Base-by-base conservation (phyloP, 2,329 filamentous ascomycete genomes). In the Ceratocystis destructans region DNA sequence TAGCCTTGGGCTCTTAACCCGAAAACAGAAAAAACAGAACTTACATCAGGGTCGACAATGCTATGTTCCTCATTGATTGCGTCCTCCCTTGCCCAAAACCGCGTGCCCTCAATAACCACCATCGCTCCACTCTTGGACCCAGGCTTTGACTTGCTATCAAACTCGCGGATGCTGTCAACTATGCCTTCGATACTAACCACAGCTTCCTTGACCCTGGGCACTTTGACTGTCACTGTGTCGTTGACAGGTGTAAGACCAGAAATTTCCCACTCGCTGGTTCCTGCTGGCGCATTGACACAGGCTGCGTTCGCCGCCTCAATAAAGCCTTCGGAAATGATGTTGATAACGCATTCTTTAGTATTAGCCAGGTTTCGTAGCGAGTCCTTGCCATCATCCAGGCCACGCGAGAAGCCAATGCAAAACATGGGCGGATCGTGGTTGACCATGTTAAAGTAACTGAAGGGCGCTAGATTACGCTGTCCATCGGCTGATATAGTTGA, bases 51-150 rank as follows among this genome's bases (percentile, higher is more conserved):
- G 74, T 95, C 88, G 67, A 97, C 79, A 53, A 89, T 71, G 70
- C 85, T 90, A 72, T 79, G 82, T 7, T 90, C 86, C 73, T 89
- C 84, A 71, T 96, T 89, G 68, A 96, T 78, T 1, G 91, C 91
- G 76, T 96, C 93, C 73, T 95, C 90, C 64, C 92, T 78, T 1
- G 86, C 90, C 90, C 92, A 96, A 73, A 96, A 96, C 33, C 87
- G 81, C 44, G 88, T 86, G 0, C 90, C 93, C 77, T 96, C 90
- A 12, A 96, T 79, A 44, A 96, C 82, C 1, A 83, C 87, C 69
- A 96, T 72, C 3, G 87, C 86, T 0, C 87, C 85, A 0, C 87
- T 87, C 78, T 86, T 91, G 77, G 86, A 87, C 1, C 89, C 90
- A 0, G 87, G 87, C 1, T 77, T 84, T 0, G 79, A 79, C 64